Percentiles rank a stretch among this genome's conserved stretches.
These are phyloP conservation scores for Neostapfia colusana DNA, from an alignment of 176 grass and related monocot genomes.

Conservation along the genomic window DNA sequence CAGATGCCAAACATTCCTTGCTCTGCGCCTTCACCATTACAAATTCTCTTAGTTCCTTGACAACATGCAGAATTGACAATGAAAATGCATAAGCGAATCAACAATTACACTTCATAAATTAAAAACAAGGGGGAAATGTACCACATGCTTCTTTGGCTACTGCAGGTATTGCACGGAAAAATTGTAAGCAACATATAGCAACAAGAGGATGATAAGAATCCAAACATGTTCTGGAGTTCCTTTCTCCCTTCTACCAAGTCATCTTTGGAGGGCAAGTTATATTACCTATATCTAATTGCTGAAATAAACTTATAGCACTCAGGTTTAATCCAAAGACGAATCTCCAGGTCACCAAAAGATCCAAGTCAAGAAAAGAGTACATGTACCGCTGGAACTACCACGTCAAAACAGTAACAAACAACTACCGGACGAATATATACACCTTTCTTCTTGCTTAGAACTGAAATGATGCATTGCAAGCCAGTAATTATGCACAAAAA, in stretches of 20 bases:
- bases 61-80: conserved; percentile 26
- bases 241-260: not conserved
- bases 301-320: not conserved
- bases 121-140: conserved; percentile 1
- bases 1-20: conserved; percentile 20
- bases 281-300: not conserved
- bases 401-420: not conserved
- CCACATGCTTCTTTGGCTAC: conserved; percentile 1
- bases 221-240: not conserved
- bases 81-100: conserved; percentile 14
- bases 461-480: not conserved
- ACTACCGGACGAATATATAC: not conserved
- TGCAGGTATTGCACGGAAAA: conserved; percentile 23
- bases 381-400: not conserved
- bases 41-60: conserved; percentile 46
- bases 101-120: conserved; percentile 4
- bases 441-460: not conserved
- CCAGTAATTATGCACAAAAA: not conserved
- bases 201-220: not conserved
- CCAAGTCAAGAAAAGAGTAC: not conserved
- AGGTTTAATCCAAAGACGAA: not conserved
- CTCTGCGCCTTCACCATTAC: conserved; percentile 34
- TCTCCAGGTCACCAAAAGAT: not conserved
- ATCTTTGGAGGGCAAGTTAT: not conserved
- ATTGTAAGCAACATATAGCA: conserved; percentile 5